These are phyloP conservation scores for Fusarium nisikadoi DNA, from an alignment of 2,329 filamentous ascomycete species.

Conservation along the genomic window DNA sequence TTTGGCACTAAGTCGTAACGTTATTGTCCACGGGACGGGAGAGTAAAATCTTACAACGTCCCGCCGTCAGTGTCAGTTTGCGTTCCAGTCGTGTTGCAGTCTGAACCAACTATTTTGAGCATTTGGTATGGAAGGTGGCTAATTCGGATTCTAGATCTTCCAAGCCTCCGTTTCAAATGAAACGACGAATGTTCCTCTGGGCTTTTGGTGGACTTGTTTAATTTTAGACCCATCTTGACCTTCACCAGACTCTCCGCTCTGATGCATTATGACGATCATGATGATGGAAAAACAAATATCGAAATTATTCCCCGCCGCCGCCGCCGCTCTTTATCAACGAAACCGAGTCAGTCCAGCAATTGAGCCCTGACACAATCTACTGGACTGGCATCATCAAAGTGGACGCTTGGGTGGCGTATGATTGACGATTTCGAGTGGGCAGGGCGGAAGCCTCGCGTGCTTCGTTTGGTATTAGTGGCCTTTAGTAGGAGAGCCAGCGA, in stretches of 20 bases:
- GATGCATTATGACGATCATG: slow-evolving; percentile 8
- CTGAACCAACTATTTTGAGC: slow-evolving; percentile 3
- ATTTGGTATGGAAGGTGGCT: slow-evolving; percentile 11
- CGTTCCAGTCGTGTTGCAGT: slow-evolving; percentile 37
- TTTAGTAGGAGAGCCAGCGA: slow-evolving; percentile 23
- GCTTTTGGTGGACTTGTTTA: slow-evolving; percentile 1
- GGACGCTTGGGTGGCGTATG: slow-evolving; percentile 30
- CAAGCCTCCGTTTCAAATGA: slow-evolving; percentile 17
- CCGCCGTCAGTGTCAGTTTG: slow-evolving; percentile 32
- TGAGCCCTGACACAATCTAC: slow-evolving; percentile 12
- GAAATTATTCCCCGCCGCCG: slow-evolving; percentile 28
- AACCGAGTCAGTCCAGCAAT: slow-evolving; percentile 13
- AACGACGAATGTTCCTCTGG: slow-evolving; percentile 1
- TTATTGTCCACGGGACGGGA: slow-evolving; percentile 26
- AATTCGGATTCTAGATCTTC: slow-evolving; percentile 13
- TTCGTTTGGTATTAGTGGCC: slow-evolving; percentile 31
- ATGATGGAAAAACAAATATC: slow-evolving; percentile 9
- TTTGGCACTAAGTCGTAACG: slow-evolving; percentile 31
- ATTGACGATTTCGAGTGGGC: slow-evolving; percentile 28
- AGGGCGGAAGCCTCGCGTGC: slow-evolving; percentile 18
- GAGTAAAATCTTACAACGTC: slow-evolving; percentile 39
- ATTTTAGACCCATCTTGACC: not conserved
- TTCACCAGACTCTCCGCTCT: not conserved
- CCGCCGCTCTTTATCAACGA: slow-evolving; percentile 21
- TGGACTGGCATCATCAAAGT: slow-evolving; percentile 19